Evolutionary conservation across 2,329 filamentous ascomycete genomes (phyloP), one percentile per base, ranked within the genome.

Genomic region (Ophiosphaerella korrae): DNA sequence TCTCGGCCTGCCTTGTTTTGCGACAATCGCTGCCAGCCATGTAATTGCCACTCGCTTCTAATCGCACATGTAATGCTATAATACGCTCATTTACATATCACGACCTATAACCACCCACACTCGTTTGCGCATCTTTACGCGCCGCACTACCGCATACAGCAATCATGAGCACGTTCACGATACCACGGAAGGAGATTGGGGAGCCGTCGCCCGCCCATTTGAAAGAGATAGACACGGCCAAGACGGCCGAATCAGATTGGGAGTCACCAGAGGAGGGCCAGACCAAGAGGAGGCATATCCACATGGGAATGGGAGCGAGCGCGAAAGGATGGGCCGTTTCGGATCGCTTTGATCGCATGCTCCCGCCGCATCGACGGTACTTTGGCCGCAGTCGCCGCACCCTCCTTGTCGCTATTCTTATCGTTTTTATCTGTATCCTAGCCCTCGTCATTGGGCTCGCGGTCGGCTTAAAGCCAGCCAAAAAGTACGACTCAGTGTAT

Each of bases 391-490:
- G 64, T 51, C 68, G 75, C 42, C 71, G 70, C 23, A 66, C 68
- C 3, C 70, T 78, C 42, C 62, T 78, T 32, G 63, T 75, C 13
- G 63, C 62, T 7, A 47, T 77, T 24, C 54, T 58, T 14, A 64
- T 67, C 16, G 47, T 65, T 1, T 50, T 74, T 32, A 26, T 76
- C 9, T 66, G 66, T 18, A 49, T 77, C 7, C 50, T 78, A 13
- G 74, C 65, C 7, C 62, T 78, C 14, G 67, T 77, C 39, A 74
- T 78, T 39, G 76, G 76, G 9, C 68, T 78, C 12, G 71, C 75
- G 37, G 75, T 73, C 13, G 75, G 75, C 12, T 50, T 78, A 53
- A 54, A 48, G 8, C 47, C 51, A 14, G 67, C 63, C 37, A 58
- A 60, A 50, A 48, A 50, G 63, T 66, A 52, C 39, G 55, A 24